Conservation (phyloP, 805 yeast species). For the Maudiozyma serrabonitensis region DNA sequence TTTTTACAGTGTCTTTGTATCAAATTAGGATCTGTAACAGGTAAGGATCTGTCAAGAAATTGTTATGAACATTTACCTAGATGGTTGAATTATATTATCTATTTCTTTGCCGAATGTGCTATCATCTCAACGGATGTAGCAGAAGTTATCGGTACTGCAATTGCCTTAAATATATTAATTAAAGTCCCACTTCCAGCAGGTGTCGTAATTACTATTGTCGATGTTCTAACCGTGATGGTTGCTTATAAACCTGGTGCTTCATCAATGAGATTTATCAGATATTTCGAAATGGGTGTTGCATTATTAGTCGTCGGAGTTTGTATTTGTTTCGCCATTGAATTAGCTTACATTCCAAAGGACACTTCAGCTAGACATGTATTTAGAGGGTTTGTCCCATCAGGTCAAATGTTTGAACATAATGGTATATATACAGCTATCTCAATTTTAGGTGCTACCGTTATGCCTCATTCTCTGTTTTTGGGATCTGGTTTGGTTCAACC, state of each 20-base stretch:
- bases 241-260: conserved; percentile 75
- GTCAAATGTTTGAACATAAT: conserved; percentile 40
- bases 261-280: conserved; percentile 56
- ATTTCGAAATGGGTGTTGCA: conserved; percentile 70
- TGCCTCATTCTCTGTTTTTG: conserved; percentile 82
- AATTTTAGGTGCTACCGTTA: conserved; percentile 84
- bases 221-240: conserved; percentile 69
- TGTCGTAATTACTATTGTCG: conserved; percentile 67
- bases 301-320: conserved; percentile 65
- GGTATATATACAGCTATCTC: conserved; percentile 72
- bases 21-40: conserved; percentile 82
- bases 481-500: conserved; percentile 87
- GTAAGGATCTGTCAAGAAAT: conserved; percentile 77
- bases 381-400: conserved; percentile 61
- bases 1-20: conserved; percentile 75
- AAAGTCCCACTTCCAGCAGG: conserved; percentile 70
- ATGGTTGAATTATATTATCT: conserved; percentile 54
- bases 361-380: conserved; percentile 42
- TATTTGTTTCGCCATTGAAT: conserved; percentile 65
- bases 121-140: conserved; percentile 90
- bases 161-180: conserved; percentile 68
- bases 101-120: conserved; percentile 77
- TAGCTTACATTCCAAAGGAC: conserved; percentile 41
- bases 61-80: conserved; percentile 63
- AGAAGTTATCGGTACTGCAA: conserved; percentile 90